Evolutionary conservation across 768 basidiomycete species (phyloP).

Genomic region (Chalciporus sphaerocephalus): DNA sequence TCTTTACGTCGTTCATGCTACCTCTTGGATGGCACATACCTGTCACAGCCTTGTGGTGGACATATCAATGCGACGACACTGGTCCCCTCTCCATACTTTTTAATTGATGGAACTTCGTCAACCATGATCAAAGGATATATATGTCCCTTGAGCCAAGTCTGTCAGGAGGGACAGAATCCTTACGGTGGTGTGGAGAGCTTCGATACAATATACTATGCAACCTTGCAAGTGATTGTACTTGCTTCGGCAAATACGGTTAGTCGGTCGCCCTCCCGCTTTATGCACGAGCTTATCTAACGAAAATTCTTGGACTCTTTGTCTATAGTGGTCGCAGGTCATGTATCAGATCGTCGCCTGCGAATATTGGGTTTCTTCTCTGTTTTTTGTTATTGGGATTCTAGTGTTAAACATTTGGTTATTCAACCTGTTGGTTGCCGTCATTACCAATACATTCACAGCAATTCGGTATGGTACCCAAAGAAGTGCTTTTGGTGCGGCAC

Average conservation of each 20-base stretch:
- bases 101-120: slow-evolving; percentile 35
- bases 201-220: slow-evolving; percentile 80
- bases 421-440: slow-evolving; percentile 93
- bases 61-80: slow-evolving; percentile 61
- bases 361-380: slow-evolving; percentile 81
- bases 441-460: slow-evolving; percentile 86
- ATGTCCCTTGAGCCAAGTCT: slow-evolving; percentile 83
- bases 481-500: slow-evolving; percentile 84
- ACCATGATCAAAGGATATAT: slow-evolving; percentile 73
- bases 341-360: slow-evolving; percentile 87
- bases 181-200: slow-evolving; percentile 66
- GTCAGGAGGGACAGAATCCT: slow-evolving; percentile 71
- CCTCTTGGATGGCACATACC: slow-evolving; percentile 39
- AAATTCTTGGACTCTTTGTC: neutral
- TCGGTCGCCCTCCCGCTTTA: slow-evolving; percentile 4
- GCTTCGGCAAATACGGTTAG: slow-evolving; percentile 74
- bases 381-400: slow-evolving; percentile 80
- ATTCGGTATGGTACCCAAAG: slow-evolving; percentile 83
- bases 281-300: slow-evolving; percentile 5
- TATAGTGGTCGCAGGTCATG: slow-evolving; percentile 77
- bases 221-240: slow-evolving; percentile 80
- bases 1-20: slow-evolving; percentile 67
- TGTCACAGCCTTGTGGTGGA: slow-evolving; percentile 75
- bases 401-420: slow-evolving; percentile 93
- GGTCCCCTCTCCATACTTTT: slow-evolving; percentile 39